Base-by-base conservation (phyloP, 1,139 yeast species). In the Scheffersomyces cryptocercus region DNA sequence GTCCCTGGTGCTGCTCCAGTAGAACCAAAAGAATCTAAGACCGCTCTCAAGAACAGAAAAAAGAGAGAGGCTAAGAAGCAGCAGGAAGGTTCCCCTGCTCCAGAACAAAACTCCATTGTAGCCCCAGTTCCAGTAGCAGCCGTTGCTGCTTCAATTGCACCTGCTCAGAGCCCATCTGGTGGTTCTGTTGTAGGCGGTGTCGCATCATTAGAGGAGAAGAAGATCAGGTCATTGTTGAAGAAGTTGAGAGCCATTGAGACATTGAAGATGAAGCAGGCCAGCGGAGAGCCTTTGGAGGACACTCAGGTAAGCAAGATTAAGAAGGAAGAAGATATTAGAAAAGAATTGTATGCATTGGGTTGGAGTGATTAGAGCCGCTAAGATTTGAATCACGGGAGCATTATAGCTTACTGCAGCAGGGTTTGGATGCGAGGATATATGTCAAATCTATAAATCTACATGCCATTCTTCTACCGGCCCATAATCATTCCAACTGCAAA, bases 221-320 rank as follows among this genome's bases (percentile, higher is more conserved):
- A 90, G 68, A 85, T 89, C 52, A 81, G 99, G 62, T 84, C 95
- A 24, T 77, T 93, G 61, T 77, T 91, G 65, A 93, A 93, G 73
- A 95, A 95, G 68, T 77, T 93, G 53, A 81, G 98, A 59, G 98
- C 99, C 11, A 93, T 93, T 54, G 96, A 91, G 64, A 84, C 83
- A 41, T 79, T 95, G 58, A 91, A 91, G 66, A 81, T 81, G 76
- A 87, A 91, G 61, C 93, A 88, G 67, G 88, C 88, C 14, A 74
- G 73, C 41, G 96, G 95, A 40, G 97, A 90, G 52, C 75, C 83
- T 49, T 78, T 93, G 52, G 99, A 93, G 68, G 96, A 86, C 59
- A 93, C 98, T 29, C 99, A 93, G 70, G 72, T 89, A 35, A 77
- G 88, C 61, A 95, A 95, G 70, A 91, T 95, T 54, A 78, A 83